A percentile compares a stretch with the other conserved stretches of the same genome.
These are phyloP conservation scores for Trypanosoma caninum DNA, from an alignment of 208 protist species.

Conservation along the genomic window DNA sequence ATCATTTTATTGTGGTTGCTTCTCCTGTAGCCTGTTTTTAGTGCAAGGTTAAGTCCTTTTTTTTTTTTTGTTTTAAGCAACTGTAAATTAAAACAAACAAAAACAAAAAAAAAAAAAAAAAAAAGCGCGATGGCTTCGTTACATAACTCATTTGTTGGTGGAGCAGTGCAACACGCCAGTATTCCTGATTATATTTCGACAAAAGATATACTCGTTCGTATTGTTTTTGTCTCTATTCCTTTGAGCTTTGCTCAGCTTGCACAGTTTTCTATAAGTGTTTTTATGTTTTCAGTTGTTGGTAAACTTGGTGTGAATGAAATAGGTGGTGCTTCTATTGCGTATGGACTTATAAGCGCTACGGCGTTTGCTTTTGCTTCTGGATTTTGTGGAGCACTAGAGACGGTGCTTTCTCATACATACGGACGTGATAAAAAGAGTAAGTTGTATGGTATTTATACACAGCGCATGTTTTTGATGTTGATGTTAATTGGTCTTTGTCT, in stretches of 20 bases:
- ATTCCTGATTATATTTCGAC: not conserved
- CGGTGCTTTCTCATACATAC: conserved; percentile 70
- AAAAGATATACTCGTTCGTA: conserved; percentile 21
- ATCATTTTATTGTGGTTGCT: no score
- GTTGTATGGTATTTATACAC: conserved; percentile 66
- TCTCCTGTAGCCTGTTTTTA: no score
- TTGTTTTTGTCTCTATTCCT: conserved; percentile 46
- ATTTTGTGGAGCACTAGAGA: conserved; percentile 76
- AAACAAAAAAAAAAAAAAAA: conserved; percentile 1
- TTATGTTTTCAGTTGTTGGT: conserved; percentile 54
- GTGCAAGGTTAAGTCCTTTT: no score
- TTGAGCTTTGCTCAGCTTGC: conserved; percentile 55
- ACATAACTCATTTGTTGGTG: conserved; percentile 16
- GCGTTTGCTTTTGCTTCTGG: conserved; percentile 58
- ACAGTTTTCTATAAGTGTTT: conserved; percentile 54
- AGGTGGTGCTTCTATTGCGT: conserved; percentile 58
- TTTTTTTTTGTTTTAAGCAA: no score
- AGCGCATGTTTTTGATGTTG: conserved; percentile 73
- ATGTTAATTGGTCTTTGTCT: conserved; percentile 47
- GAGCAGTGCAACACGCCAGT: not conserved
- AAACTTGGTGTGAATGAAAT: conserved; percentile 45
- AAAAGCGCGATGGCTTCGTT: conserved; percentile 12
- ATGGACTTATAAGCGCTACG: conserved; percentile 77
- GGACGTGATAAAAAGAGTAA: conserved; percentile 65
- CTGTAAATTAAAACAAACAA: conserved; percentile 1